These are phyloP conservation scores for Myriangium duriaei DNA, from an alignment of 2,329 filamentous ascomycete species.

Conservation along the genomic window DNA sequence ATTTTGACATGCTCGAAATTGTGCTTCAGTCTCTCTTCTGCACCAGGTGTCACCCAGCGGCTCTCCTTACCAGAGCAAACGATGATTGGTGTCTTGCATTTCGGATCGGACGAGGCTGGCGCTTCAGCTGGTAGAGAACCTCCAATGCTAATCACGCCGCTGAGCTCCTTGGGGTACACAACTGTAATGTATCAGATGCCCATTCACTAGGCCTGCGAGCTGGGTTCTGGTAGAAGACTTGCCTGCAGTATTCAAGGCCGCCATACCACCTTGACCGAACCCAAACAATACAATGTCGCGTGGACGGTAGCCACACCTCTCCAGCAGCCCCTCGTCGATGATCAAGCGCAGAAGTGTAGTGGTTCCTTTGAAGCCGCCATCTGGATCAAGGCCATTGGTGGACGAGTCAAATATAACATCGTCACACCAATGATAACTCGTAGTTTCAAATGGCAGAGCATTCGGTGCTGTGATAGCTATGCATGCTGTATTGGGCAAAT, in stretches of 20 bases:
- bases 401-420: slow-evolving; percentile 44
- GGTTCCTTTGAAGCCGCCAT: slow-evolving; percentile 38
- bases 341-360: slow-evolving; percentile 32
- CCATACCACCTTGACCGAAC: slow-evolving; percentile 47
- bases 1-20: slow-evolving; percentile 45
- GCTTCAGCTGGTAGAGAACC: slow-evolving; percentile 42
- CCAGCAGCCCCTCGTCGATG: slow-evolving; percentile 32
- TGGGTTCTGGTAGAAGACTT: slow-evolving; percentile 18
- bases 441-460: slow-evolving; percentile 55
- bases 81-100: slow-evolving; percentile 51
- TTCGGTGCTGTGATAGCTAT: slow-evolving; percentile 61
- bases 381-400: slow-evolving; percentile 40
- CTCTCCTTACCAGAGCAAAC: slow-evolving; percentile 44
- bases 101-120: slow-evolving; percentile 31
- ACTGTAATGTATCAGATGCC: background rate
- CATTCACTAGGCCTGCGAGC: background rate
- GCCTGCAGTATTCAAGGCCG: slow-evolving; percentile 34
- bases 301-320: slow-evolving; percentile 36
- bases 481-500: slow-evolving; percentile 64
- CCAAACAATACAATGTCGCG: slow-evolving; percentile 43
- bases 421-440: slow-evolving; percentile 52
- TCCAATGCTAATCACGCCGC: slow-evolving; percentile 52
- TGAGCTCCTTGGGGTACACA: slow-evolving; percentile 29
- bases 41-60: slow-evolving; percentile 44
- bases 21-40: slow-evolving; percentile 49